These are phyloP conservation scores for Cornus controversa DNA, from an alignment of 148 eudicot species.

Conservation along the genomic window DNA sequence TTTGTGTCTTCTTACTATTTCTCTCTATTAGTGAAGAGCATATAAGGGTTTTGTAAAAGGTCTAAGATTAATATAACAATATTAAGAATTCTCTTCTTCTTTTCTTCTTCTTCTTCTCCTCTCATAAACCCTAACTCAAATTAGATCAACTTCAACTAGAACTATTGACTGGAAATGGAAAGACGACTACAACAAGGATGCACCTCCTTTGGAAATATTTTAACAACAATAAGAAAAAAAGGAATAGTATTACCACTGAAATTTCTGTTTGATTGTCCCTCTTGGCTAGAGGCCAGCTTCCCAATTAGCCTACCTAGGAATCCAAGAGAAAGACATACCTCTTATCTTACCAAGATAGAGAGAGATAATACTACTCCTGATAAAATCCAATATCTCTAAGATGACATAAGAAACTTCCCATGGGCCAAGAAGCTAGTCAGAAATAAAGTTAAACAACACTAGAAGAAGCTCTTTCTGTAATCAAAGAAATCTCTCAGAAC, in stretches of 20 bases:
- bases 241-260: not conserved
- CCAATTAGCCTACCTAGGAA: constrained; percentile 3
- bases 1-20: too few species aligned
- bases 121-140: too few species aligned
- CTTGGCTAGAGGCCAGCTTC: not conserved
- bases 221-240: not conserved
- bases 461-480: not conserved
- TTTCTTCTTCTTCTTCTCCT: too few species aligned
- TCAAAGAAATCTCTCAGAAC: not conserved
- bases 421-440: not conserved
- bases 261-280: not conserved
- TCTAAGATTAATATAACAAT: too few species aligned
- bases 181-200: constrained; percentile 1
- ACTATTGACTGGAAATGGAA: not conserved
- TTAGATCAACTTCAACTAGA: too few species aligned
- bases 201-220: constrained; percentile 5
- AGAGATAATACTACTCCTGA: not conserved
- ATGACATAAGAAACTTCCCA: not conserved
- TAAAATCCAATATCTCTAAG: not conserved
- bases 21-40: too few species aligned
- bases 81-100: too few species aligned
- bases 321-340: constrained; percentile 7
- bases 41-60: too few species aligned
- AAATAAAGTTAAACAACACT: not conserved
- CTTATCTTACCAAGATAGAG: not conserved